These are phyloP conservation scores for Lepidium didymum DNA, from an alignment of 345 rosid genomes.

Conservation along the genomic window DNA sequence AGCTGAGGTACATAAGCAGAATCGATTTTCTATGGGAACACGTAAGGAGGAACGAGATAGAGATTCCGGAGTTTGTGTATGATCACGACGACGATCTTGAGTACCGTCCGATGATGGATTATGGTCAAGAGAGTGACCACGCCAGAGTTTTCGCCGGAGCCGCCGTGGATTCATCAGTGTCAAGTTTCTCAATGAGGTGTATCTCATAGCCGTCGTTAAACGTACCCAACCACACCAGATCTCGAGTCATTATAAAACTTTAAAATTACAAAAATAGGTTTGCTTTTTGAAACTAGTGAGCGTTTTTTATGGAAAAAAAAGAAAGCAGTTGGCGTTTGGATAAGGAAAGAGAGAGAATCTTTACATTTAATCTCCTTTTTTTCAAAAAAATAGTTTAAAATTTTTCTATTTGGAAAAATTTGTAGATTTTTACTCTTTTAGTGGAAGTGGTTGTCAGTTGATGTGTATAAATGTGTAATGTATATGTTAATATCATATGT, in stretches of 20 bases:
- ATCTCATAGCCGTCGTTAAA: conserved; percentile 32
- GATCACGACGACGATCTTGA: conserved; percentile 77
- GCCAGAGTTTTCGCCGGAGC: conserved; percentile 45
- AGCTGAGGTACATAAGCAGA: conserved; percentile 61
- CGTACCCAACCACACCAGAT: neutral
- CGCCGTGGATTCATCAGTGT: conserved; percentile 40
- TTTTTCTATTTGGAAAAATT: neutral
- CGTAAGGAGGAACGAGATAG: conserved; percentile 60
- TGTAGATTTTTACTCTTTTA: neutral
- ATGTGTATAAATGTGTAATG: neutral
- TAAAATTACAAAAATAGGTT: neutral
- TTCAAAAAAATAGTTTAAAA: too few species aligned
- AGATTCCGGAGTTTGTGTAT: conserved; percentile 60
- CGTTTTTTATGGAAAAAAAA: conserved; percentile 9
- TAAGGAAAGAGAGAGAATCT: conserved; percentile 6
- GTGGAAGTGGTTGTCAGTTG: conserved; percentile 2
- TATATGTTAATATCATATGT: neutral
- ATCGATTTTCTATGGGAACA: conserved; percentile 75
- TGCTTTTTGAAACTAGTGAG: conserved; percentile 3
- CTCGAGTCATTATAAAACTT: neutral
- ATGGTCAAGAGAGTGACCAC: conserved; percentile 68
- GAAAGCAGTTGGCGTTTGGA: conserved; percentile 19
- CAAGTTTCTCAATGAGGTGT: conserved; percentile 58
- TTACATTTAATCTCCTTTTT: neutral
- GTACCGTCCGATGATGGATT: conserved; percentile 71